Percentiles rank a stretch among this genome's conserved stretches.
phyloP scores from a whole-genome alignment of 148 eudicot genomes.

The Spergularia bocconei region DNA sequence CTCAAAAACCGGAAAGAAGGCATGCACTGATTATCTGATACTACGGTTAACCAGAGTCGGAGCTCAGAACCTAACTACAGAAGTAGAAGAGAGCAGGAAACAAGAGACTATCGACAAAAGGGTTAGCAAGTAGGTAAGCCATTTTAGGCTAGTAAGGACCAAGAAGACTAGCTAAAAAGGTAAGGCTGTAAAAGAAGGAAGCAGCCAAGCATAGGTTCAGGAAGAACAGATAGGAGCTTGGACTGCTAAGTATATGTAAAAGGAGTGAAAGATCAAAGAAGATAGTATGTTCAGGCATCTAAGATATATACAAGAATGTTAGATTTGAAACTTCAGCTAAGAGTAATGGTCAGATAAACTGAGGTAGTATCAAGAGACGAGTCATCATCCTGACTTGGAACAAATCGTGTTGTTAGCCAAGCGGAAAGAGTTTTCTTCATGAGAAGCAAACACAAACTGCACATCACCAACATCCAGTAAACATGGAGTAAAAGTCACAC shows the following conservation, averaged over 20 bases:
- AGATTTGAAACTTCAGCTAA: conserved; percentile 27
- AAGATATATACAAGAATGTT: conserved; percentile 42
- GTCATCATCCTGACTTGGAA: conserved; percentile 22
- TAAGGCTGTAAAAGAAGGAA: neutral
- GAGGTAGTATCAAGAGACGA: conserved; percentile 19
- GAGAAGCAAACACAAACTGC: conserved; percentile 19
- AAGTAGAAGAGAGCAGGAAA: conserved; percentile 13
- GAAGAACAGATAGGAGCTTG: neutral
- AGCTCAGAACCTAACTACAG: conserved; percentile 29
- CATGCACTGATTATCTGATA: conserved; percentile 26
- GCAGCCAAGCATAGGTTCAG: conserved; percentile 6
- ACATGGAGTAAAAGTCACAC: conserved; percentile 11
- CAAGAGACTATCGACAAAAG: conserved; percentile 9
- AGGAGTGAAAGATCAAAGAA: conserved; percentile 20
- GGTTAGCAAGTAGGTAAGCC: conserved; percentile 15
- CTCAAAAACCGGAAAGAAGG: conserved; percentile 50
- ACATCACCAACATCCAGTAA: conserved; percentile 20
- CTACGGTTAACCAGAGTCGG: conserved; percentile 30
- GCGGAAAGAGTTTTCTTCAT: conserved; percentile 23
- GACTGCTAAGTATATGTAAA: neutral
- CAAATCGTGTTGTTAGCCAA: conserved; percentile 22
- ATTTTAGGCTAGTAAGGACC: conserved; percentile 16
- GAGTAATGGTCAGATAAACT: conserved; percentile 33
- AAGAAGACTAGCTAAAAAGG: neutral
- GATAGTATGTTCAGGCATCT: conserved; percentile 37